Base-by-base conservation (phyloP, 2,329 filamentous ascomycete species). In the Fusarium anguioides region DNA sequence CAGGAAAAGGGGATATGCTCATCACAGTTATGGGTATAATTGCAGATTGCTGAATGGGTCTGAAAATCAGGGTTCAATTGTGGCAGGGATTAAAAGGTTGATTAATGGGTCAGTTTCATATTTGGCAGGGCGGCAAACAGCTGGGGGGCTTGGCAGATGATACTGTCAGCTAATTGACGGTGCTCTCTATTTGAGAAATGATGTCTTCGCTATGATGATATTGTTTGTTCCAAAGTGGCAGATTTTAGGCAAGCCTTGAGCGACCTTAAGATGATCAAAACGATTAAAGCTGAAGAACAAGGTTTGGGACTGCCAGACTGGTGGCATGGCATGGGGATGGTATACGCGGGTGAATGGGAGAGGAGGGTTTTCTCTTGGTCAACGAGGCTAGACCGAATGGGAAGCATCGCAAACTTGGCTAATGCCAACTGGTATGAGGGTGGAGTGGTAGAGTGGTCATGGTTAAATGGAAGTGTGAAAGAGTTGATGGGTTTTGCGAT, bases 11-110 rank as follows among this genome's bases (percentile, higher is more conserved):
- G 46, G 18, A 37, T 36, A 42, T 51, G 20, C 40, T 47, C 12
- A 64, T 21, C 26, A 17, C 27, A 15, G n/a, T 39, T 42, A 29
- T 29, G 50, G 45, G 35, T 36, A 21, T 35, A 18, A 59, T 50
- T 36, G 42, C 35, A 20, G 47, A 27, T 49, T 31, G 29, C 21
- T 39, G 18, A 17, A 55, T 27, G 37, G 44, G 21, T 18, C 37
- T 60, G 48, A 57, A 62, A 51, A 69, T 66, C 65, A 68, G 65
- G 65, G 60, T 61, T 66, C 60, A 62, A 37, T 47, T 33, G 61
- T 18, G 37, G 46, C 54, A 58, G 59, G 53, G 53, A 56, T 69
- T 8, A 20, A 56, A 42, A 47, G 60, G 41, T 69, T 66, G 52
- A 41, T 54, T 42, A 26, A 50, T 46, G 44, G 48, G 59, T 31